Evolutionary conservation across 2,329 filamentous ascomycete genomes (phyloP), one percentile per base, ranked within the genome.

Genomic region (Colletotrichum lupini): DNA sequence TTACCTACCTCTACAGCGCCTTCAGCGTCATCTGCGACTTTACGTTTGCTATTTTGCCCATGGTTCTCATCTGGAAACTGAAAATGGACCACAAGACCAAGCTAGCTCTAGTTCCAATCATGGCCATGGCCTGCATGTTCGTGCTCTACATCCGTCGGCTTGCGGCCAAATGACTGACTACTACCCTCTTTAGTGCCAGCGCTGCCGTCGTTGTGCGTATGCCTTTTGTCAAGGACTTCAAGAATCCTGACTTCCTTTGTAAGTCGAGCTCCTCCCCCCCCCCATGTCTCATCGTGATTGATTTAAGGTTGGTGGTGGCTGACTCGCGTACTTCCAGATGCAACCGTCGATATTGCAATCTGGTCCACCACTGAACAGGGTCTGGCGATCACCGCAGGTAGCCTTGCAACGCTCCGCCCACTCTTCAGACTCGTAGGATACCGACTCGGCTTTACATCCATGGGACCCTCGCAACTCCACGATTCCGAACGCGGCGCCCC

Each of bases 101-200:
- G 76, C 35, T 85, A 14, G 84, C 88, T 1, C 82, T 92, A 19
- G 85, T 86, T 12, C 83, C 84, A 11, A 84, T 92, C 58, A 81
- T 92, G 67, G 85, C 84, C 8, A 85, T 92, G 81, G 91, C 89
- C 46, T 90, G 89, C 77, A 77, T 87, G 85, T 83, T 77, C 75
- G 81, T 81, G 19, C 5, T 4, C 19, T 14, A 16, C 16, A 16
- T 62, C 9, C 24, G 26, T 14, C n/a, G 49, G 32, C 35, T 24
- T 49, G 19, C 5, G 7, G 46, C 19, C 26, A 30, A 22, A n/a
- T 0, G 59, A 26, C 76, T 75, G 11, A 74, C 37, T n/a, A n/a
- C 8, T 5, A 1, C 14, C 8, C 22, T 16, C 0, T 11, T 37
- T 56, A 86, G 84, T 35, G 85, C 85, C 24, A 87, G 84, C 73